Conservation (phyloP, 768 basidiomycete species). For the Hygrocybe coccinea region DNA sequence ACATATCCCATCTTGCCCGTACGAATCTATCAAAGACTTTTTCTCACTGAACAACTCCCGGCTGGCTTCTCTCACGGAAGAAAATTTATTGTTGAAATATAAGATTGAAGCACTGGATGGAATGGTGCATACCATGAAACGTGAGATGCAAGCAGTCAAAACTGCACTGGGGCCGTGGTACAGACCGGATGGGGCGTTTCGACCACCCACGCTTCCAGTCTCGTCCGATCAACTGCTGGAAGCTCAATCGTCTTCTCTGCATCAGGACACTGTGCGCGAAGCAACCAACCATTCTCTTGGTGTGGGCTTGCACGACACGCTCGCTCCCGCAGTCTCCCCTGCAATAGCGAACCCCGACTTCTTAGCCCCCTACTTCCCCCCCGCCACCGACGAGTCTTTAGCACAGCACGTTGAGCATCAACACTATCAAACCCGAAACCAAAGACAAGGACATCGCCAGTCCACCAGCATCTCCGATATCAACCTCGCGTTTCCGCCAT, state of each 20-base stretch:
- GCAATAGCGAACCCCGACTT: constrained; percentile 8
- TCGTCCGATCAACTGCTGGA: background rate
- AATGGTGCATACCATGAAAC: constrained; percentile 43
- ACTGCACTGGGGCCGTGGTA: constrained; percentile 66
- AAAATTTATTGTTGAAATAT: constrained; percentile 68
- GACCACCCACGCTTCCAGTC: background rate
- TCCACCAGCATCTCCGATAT: background rate
- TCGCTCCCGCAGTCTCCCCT: background rate
- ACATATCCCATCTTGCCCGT: constrained; percentile 47
- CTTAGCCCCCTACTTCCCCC: constrained; percentile 34
- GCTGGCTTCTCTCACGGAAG: constrained; percentile 45
- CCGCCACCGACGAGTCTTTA: constrained; percentile 17
- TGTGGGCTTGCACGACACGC: background rate
- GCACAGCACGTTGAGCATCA: constrained; percentile 3
- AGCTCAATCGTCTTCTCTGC: background rate
- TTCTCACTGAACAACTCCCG: constrained; percentile 41
- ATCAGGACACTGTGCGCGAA: background rate
- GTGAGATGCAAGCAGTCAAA: constrained; percentile 54
- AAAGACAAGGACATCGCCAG: background rate
- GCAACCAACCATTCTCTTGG: background rate
- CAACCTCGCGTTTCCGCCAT: background rate
- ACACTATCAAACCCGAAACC: background rate
- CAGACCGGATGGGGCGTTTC: constrained; percentile 30
- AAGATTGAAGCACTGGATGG: constrained; percentile 58
- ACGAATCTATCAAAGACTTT: constrained; percentile 59